Percentiles rank a stretch among this genome's conserved stretches.
Evolutionary conservation across 1,139 yeast genomes (phyloP).

Genomic region (Diutina neorugosa): DNA sequence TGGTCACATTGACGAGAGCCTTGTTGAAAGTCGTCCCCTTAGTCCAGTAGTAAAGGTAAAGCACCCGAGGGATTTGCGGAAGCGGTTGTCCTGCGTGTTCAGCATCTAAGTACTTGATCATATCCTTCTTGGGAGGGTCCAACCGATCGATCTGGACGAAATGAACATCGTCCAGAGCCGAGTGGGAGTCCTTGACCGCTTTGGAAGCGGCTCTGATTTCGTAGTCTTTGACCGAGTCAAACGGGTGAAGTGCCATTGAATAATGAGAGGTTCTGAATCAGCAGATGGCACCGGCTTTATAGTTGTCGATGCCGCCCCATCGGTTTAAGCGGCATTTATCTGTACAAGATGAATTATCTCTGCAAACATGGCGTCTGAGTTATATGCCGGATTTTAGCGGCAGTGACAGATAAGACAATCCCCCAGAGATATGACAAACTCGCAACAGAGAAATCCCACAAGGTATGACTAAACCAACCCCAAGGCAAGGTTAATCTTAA

Average conservation of each 20-base stretch:
- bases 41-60: conserved; percentile 57
- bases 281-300: neutral
- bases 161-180: conserved; percentile 41
- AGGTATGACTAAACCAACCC: too few species aligned
- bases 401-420: too few species aligned
- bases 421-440: too few species aligned
- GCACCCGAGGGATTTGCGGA: conserved; percentile 52
- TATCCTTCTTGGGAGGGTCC: conserved; percentile 74
- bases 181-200: conserved; percentile 46
- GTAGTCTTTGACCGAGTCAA: conserved; percentile 54
- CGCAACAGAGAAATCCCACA: too few species aligned
- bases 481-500: too few species aligned
- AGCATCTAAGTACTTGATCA: conserved; percentile 59
- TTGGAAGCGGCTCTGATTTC: conserved; percentile 57
- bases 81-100: conserved; percentile 48
- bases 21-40: conserved; percentile 49
- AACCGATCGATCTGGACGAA: conserved; percentile 61
- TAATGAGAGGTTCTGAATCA: neutral
- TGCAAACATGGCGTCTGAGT: too few species aligned
- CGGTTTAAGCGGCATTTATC: neutral
- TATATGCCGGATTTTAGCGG: neutral
- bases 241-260: conserved; percentile 28
- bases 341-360: too few species aligned
- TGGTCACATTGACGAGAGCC: conserved; percentile 58
- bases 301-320: too few species aligned